Evolutionary conservation across 257 asterid genomes (phyloP).

Genomic region (Solanum pennellii): DNA sequence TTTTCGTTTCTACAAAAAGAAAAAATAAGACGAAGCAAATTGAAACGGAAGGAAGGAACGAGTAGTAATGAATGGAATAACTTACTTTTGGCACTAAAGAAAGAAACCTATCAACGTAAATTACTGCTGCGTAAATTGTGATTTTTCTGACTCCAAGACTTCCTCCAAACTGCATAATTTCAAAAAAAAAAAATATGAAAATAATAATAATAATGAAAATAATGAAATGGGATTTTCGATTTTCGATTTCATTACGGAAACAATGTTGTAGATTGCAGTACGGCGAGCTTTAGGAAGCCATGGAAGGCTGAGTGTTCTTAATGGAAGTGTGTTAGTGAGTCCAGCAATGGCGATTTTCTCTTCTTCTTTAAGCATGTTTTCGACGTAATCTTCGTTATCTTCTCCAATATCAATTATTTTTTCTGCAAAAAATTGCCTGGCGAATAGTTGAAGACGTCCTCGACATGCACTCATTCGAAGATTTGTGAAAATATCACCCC

Average conservation of each 20-base stretch:
- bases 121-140: background rate
- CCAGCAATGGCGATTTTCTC: background rate
- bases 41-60: background rate
- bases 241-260: background rate
- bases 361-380: background rate
- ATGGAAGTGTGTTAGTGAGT: background rate
- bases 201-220: background rate
- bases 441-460: background rate
- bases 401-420: background rate
- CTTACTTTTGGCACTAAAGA: background rate
- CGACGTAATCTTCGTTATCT: background rate
- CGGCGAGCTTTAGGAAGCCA: background rate
- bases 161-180: background rate
- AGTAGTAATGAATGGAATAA: background rate
- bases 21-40: background rate
- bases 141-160: background rate
- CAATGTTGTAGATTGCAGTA: background rate
- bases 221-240: background rate
- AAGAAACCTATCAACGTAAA: background rate
- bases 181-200: background rate
- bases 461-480: background rate
- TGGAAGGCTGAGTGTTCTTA: background rate
- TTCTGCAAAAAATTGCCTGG: background rate
- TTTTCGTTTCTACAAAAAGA: background rate
- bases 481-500: background rate